Percentiles rank a stretch among this genome's conserved stretches.
These are phyloP conservation scores for Drechslera avenae DNA, from an alignment of 2,329 filamentous ascomycete species.

Conservation along the genomic window DNA sequence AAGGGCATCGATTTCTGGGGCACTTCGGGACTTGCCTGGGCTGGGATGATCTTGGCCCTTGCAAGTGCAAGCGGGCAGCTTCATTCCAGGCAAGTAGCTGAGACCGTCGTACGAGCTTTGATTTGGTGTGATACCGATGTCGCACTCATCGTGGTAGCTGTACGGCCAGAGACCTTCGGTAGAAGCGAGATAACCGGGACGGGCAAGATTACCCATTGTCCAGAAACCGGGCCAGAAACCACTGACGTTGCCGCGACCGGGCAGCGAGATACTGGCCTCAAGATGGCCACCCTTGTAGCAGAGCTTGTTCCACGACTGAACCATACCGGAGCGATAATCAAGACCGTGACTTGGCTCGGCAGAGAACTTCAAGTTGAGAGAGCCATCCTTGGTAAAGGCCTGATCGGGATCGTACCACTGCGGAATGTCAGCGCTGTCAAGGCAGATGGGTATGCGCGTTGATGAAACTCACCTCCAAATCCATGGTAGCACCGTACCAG, in stretches of 20 bases:
- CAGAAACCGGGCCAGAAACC: slow-evolving; percentile 79
- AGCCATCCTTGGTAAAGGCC: slow-evolving; percentile 65
- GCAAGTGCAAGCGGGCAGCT: slow-evolving; percentile 71
- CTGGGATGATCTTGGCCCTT: slow-evolving; percentile 67
- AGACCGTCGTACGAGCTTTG: slow-evolving; percentile 71
- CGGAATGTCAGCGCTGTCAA: slow-evolving; percentile 11
- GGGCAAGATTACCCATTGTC: slow-evolving; percentile 74
- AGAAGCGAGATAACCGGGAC: slow-evolving; percentile 70
- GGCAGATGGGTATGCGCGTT: background rate
- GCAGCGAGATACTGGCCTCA: slow-evolving; percentile 72
- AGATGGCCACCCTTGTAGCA: slow-evolving; percentile 74
- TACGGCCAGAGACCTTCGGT: slow-evolving; percentile 78
- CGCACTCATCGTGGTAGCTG: slow-evolving; percentile 71
- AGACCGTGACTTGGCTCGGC: slow-evolving; percentile 68
- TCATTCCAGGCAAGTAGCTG: slow-evolving; percentile 71
- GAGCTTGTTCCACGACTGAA: slow-evolving; percentile 75
- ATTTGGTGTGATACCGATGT: slow-evolving; percentile 73
- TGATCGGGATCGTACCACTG: slow-evolving; percentile 75
- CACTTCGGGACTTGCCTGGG: slow-evolving; percentile 67
- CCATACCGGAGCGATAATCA: slow-evolving; percentile 73
- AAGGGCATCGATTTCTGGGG: slow-evolving; percentile 74
- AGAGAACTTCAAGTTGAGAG: slow-evolving; percentile 68
- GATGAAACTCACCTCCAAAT: slow-evolving; percentile 61
- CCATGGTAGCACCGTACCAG: slow-evolving; percentile 73
- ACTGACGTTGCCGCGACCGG: slow-evolving; percentile 67